Conservation (phyloP, 2,329 filamentous ascomycete genomes). For the Paraphoma sp. region DNA sequence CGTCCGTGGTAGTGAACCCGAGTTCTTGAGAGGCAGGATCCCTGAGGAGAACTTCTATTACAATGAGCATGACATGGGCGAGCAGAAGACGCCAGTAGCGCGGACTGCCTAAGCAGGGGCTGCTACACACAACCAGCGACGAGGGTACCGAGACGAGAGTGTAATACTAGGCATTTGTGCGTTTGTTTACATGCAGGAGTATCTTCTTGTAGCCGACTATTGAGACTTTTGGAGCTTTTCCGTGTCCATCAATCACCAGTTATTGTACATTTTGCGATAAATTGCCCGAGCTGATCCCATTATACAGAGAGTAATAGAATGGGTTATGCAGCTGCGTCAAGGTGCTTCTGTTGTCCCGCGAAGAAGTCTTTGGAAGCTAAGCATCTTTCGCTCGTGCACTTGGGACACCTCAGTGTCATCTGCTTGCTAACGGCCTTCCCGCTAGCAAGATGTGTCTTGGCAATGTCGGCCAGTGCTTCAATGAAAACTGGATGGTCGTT, state of each 20-base stretch:
- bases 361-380: slow-evolving; percentile 77
- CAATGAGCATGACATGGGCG: slow-evolving; percentile 50
- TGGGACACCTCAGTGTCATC: slow-evolving; percentile 90
- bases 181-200: slow-evolving; percentile 17
- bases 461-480: slow-evolving; percentile 84
- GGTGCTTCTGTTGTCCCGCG: slow-evolving; percentile 50
- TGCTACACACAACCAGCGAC: background rate
- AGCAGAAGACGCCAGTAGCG: slow-evolving; percentile 43
- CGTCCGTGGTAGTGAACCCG: slow-evolving; percentile 83
- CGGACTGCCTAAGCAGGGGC: slow-evolving; percentile 35
- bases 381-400: slow-evolving; percentile 89
- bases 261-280: background rate
- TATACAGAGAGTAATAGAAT: too few species aligned
- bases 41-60: slow-evolving; percentile 93
- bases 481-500: slow-evolving; percentile 95
- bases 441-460: slow-evolving; percentile 76
- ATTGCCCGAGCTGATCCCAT: background rate
- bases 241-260: background rate
- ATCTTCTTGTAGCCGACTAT: slow-evolving; percentile 9
- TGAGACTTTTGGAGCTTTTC: background rate
- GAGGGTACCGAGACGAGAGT: background rate
- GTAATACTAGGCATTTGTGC: slow-evolving; percentile 26
- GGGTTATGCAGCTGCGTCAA: slow-evolving; percentile 4
- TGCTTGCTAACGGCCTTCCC: slow-evolving; percentile 78
- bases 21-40: slow-evolving; percentile 85